Base-by-base conservation (phyloP, 352 stramenopile genomes). In the Pythium rishiriense region DNA sequence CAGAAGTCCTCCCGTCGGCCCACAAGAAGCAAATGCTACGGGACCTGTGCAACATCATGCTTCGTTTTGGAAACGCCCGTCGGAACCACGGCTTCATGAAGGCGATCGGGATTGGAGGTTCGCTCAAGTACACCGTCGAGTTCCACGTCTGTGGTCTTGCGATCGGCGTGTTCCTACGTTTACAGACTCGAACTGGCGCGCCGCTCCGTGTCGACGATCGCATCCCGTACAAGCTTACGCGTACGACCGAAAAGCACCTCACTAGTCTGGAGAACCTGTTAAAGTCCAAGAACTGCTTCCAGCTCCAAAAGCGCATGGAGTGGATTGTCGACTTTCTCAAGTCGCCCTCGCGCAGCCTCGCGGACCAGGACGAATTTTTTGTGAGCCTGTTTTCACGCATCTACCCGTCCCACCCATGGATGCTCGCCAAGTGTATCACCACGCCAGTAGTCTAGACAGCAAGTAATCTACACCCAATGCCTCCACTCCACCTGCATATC, bases 71-170 rank as follows among this genome's bases (percentile, higher is more conserved):
- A 6, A 78, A 94, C 35, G 80, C 83, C 9, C 76, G 85, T 37
- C 83, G 79, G 39, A 83, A 94, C 63, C 86, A 91, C 26, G 85
- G 85, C 1, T 81, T 94, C 65, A 94, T 94, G 85, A 93, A 93
- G 64, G 85, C 83, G 1, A 94, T 94, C 45, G 53, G 37, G 0
- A 24, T 58, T 7, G 53, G 53, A 24, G 85, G 85, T 0, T 85
- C 85, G 2, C 72, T 94, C 41, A 81, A 87, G 62, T 87, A 90
- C 63, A 77, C 78, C 19, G 70, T 90, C 17, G 85, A 94, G 60
- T 93, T 94, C 62, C 87, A 96, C 55, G 80, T 91, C 19, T 79
- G 72, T 7, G 84, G 81, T n/a, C 68, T 96, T 28, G 75, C 78
- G 25, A 76, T 86, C 5, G 85, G 87, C 39, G 64, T 96, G 3